Evolutionary conservation across 2,329 filamentous ascomycete species (phyloP).

Genomic region (Tolypocladium tropicale): DNA sequence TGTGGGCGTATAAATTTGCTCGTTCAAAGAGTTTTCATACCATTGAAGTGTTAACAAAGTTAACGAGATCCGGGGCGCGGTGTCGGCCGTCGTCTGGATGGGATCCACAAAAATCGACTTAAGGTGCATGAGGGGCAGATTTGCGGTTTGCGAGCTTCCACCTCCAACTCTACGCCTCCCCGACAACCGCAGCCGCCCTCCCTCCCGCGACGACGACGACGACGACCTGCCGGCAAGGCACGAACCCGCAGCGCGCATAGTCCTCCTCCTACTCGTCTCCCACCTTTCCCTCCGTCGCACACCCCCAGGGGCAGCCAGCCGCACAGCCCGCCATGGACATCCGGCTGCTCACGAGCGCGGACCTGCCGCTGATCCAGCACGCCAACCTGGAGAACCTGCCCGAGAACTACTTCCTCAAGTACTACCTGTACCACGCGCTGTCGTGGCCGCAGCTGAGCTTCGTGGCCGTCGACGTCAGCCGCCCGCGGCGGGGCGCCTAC

Average conservation of each 20-base stretch:
- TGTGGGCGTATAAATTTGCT: not conserved
- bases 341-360: constrained; percentile 69
- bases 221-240: not conserved
- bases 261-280: not conserved
- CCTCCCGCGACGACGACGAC: no score
- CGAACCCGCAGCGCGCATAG: not conserved
- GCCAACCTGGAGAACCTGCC: constrained; percentile 98
- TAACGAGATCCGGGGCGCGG: not conserved
- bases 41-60: not conserved
- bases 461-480: constrained; percentile 85
- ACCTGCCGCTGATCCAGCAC: constrained; percentile 89
- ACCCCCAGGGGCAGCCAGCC: not conserved
- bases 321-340: constrained; percentile 61
- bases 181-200: not conserved
- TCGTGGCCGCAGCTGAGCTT: constrained; percentile 97
- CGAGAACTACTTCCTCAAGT: constrained; percentile 99
- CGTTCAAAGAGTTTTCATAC: not conserved
- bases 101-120: not conserved
- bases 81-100: not conserved
- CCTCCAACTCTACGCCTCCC: not conserved
- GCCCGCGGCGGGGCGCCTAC: constrained; percentile 66
- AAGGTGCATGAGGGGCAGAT: not conserved
- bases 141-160: not conserved
- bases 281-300: not conserved
- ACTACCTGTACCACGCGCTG: constrained; percentile 97